Evolutionary conservation across 352 stramenopile genomes (phyloP).

Genomic region (Phytopythium montanum): DNA sequence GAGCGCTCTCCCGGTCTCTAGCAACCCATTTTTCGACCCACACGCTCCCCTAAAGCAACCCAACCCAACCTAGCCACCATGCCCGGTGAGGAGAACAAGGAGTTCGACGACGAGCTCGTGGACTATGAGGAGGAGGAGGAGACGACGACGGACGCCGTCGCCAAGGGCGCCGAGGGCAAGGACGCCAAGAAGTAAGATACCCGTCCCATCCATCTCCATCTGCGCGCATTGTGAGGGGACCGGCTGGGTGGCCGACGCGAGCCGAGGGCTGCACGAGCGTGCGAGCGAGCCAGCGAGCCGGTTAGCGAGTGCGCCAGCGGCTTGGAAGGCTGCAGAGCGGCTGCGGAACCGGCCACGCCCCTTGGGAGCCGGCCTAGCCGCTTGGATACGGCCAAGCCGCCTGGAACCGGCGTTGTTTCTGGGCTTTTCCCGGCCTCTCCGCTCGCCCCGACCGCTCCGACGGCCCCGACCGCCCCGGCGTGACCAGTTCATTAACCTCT

Average conservation of each 20-base stretch:
- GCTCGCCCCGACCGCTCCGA: constrained; percentile 4
- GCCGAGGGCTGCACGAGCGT: constrained; percentile 2
- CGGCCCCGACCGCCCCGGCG: constrained; percentile 5
- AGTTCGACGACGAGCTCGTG: constrained; percentile 87
- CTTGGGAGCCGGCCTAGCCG: neutral
- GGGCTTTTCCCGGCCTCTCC: neutral
- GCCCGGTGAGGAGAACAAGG: constrained; percentile 84
- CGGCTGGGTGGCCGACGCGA: neutral
- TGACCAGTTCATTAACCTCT: constrained; percentile 69
- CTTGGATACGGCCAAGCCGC: neutral
- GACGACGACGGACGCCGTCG: constrained; percentile 63
- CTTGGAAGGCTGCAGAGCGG: constrained; percentile 1
- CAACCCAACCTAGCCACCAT: constrained; percentile 31
- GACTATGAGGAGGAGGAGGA: constrained; percentile 90
- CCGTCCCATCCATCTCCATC: constrained; percentile 7
- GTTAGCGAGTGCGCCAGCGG: constrained; percentile 8
- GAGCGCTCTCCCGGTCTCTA: neutral
- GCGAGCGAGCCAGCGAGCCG: constrained; percentile 10
- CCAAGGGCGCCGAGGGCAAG: constrained; percentile 77
- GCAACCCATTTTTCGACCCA: neutral
- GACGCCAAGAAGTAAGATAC: constrained; percentile 89
- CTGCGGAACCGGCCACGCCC: neutral
- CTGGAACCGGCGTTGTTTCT: constrained; percentile 1
- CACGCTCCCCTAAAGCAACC: neutral
- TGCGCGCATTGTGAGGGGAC: constrained; percentile 6